Evolutionary conservation across 331 rosid genomes (phyloP).

Genomic region (Stylosanthes scabra): DNA sequence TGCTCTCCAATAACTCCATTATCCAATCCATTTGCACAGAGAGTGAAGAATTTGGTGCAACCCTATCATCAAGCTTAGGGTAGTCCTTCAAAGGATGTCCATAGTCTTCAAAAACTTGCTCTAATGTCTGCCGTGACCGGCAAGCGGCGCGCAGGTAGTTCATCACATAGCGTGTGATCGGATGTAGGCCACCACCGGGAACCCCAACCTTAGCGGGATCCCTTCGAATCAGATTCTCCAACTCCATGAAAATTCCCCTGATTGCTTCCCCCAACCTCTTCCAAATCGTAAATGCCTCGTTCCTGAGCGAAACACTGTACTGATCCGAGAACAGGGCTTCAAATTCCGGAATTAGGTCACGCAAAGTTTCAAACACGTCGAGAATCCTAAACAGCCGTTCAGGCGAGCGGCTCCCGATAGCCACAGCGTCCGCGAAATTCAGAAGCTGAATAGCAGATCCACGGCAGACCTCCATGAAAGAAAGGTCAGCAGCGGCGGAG

Average conservation of each 20-base stretch:
- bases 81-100: constrained; percentile 51
- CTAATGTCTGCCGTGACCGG: constrained; percentile 70
- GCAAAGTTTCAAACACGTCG: constrained; percentile 82
- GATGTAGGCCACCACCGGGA: constrained; percentile 95
- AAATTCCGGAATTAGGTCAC: constrained; percentile 80
- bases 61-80: constrained; percentile 64
- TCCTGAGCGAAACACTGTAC: constrained; percentile 72
- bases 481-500: constrained; percentile 74
- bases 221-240: constrained; percentile 90
- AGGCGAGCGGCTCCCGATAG: constrained; percentile 84
- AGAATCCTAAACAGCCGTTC: constrained; percentile 81
- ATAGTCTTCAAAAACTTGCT: constrained; percentile 83
- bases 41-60: constrained; percentile 57
- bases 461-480: constrained; percentile 95
- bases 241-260: constrained; percentile 87
- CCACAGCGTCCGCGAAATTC: constrained; percentile 84
- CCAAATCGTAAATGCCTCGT: constrained; percentile 86
- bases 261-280: constrained; percentile 88
- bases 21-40: constrained; percentile 93
- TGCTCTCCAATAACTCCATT: constrained; percentile 89
- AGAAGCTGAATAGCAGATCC: constrained; percentile 81
- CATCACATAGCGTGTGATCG: constrained; percentile 98
- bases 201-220: constrained; percentile 85
- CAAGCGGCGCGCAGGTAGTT: constrained; percentile 92
- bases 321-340: constrained; percentile 77